These are phyloP conservation scores for Hanseniaspora mollemarum DNA, from an alignment of 805 yeast species.

Conservation along the genomic window DNA sequence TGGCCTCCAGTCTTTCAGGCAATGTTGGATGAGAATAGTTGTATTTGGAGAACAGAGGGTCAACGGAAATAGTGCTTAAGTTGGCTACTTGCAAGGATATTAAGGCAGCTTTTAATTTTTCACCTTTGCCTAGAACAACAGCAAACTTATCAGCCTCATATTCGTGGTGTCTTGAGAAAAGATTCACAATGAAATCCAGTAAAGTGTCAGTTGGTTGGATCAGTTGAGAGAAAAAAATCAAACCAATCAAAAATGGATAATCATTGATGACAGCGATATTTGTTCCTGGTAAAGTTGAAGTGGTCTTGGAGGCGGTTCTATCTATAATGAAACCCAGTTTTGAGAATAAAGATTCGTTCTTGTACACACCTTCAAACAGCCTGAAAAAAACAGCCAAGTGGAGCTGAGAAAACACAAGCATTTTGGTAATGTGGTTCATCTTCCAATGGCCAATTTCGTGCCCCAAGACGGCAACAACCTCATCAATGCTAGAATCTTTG, in stretches of 20 bases:
- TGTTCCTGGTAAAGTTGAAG: slow-evolving; percentile 16
- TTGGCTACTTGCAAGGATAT: slow-evolving; percentile 70
- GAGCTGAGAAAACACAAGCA: slow-evolving; percentile 52
- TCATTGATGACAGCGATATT: slow-evolving; percentile 29
- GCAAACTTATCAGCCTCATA: slow-evolving; percentile 90
- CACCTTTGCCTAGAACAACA: slow-evolving; percentile 56
- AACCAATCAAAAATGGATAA: slow-evolving; percentile 71
- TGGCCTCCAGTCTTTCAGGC: slow-evolving; percentile 74
- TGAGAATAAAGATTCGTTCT: slow-evolving; percentile 63
- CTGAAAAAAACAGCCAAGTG: slow-evolving; percentile 57
- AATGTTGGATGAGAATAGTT: slow-evolving; percentile 86
- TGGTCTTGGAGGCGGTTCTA: slow-evolving; percentile 4
- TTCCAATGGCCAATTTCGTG: slow-evolving; percentile 99
- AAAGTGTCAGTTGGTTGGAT: slow-evolving; percentile 66
- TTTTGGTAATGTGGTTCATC: slow-evolving; percentile 71
- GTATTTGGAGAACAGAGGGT: slow-evolving; percentile 78
- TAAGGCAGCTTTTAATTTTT: slow-evolving; percentile 57
- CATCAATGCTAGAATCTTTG: slow-evolving; percentile 59
- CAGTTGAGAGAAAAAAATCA: slow-evolving; percentile 65
- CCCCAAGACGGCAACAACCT: slow-evolving; percentile 90
- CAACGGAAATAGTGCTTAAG: slow-evolving; percentile 77
- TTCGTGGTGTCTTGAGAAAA: slow-evolving; percentile 74
- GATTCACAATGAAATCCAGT: slow-evolving; percentile 53
- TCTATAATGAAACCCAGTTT: slow-evolving; percentile 59
- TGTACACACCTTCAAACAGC: slow-evolving; percentile 66